A percentile compares a stretch with the other conserved stretches of the same genome.
phyloP scores from a whole-genome alignment of 148 eudicot species.

The Heliosperma pusillum region DNA sequence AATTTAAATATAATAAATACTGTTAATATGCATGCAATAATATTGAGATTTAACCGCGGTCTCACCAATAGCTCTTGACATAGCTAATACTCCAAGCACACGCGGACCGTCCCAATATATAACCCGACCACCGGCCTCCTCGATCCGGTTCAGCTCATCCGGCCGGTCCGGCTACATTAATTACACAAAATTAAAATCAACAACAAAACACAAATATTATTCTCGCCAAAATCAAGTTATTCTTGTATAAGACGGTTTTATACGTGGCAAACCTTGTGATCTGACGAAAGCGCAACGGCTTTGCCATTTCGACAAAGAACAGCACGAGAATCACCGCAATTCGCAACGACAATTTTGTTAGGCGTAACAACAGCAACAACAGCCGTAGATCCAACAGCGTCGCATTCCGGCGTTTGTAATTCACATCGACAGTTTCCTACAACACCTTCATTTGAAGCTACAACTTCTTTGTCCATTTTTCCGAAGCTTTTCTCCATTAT shows the following conservation, averaged over 20 bases:
- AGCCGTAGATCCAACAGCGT: conserved; percentile 84
- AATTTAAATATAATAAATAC: too few relatives aligned
- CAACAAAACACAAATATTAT: too few relatives aligned
- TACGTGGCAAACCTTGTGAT: conserved; percentile 54
- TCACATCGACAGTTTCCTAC: conserved; percentile 60
- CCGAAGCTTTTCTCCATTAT: conserved; percentile 66
- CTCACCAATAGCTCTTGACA: conserved; percentile 93
- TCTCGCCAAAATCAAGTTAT: neutral
- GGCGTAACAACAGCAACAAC: conserved; percentile 62
- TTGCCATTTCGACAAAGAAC: conserved; percentile 56
- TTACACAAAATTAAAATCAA: too few relatives aligned
- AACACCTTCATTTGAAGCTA: conserved; percentile 26
- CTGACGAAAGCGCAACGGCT: conserved; percentile 54
- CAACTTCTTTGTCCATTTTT: conserved; percentile 66
- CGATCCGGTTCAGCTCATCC: conserved; percentile 68
- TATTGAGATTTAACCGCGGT: neutral
- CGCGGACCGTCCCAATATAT: conserved; percentile 69
- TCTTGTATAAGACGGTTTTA: neutral
- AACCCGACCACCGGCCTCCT: conserved; percentile 76
- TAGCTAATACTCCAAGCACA: conserved; percentile 74
- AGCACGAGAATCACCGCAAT: conserved; percentile 79
- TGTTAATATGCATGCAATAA: neutral
- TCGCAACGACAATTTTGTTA: conserved; percentile 53
- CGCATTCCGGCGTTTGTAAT: conserved; percentile 61
- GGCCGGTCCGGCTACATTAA: conserved; percentile 69